phyloP scores from a whole-genome alignment of 805 yeast species.

The Candida cerambycidarum region DNA sequence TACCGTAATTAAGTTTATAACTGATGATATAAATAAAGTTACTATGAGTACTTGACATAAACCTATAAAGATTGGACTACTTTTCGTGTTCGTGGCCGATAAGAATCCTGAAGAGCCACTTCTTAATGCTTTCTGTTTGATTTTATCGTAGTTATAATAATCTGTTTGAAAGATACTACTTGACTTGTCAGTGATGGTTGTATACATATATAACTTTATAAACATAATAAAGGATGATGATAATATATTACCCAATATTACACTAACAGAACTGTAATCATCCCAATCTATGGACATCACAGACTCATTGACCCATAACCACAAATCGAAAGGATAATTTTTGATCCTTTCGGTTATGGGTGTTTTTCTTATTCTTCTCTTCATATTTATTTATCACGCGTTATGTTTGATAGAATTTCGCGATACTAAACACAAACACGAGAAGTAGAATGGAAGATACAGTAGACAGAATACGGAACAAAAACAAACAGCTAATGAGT shows the following conservation, averaged over 20 bases:
- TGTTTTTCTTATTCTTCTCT: conserved; percentile 15
- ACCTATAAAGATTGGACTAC: conserved; percentile 4
- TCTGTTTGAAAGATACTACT: conserved; percentile 37
- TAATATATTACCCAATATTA: conserved; percentile 27
- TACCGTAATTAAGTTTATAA: conserved; percentile 17
- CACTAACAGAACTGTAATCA: conserved; percentile 29
- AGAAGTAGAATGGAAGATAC: conserved; percentile 14
- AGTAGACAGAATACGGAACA: conserved; percentile 12
- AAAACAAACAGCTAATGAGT: conserved; percentile 13
- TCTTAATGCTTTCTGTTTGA: conserved; percentile 17
- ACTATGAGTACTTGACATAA: conserved; percentile 4
- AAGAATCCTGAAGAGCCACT: neutral
- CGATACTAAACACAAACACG: conserved; percentile 2
- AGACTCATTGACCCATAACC: conserved; percentile 36
- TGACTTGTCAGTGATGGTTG: conserved; percentile 25
- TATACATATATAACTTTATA: conserved; percentile 26
- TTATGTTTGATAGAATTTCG: neutral
- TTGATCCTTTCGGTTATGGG: conserved; percentile 22
- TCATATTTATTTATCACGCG: conserved; percentile 6
- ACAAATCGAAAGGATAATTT: conserved; percentile 38
- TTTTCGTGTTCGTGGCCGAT: neutral
- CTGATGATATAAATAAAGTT: conserved; percentile 15
- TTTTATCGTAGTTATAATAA: conserved; percentile 32
- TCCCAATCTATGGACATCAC: conserved; percentile 44
- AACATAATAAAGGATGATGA: conserved; percentile 14